Evolutionary conservation across 805 yeast species (phyloP), one percentile per base, ranked within the genome.

Genomic region (Yamadazyma laniorum): DNA sequence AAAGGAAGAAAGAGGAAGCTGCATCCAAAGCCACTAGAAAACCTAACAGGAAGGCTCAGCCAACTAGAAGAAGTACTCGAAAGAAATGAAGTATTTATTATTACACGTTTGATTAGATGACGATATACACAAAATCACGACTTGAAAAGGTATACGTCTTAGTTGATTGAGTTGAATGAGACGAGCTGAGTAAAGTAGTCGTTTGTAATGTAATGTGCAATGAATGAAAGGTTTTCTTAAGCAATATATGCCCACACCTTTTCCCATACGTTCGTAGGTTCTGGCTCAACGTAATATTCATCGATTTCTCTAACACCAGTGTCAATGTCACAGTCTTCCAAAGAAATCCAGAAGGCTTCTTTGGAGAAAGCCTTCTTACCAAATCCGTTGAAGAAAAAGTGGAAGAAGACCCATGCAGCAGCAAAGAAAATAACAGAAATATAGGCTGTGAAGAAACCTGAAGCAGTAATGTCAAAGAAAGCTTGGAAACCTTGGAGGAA

Each of bases 401-500:
- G 85, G 60, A 78, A 72, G 9, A 68, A 70, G 2, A 72, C 40
- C 80, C 80, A 86, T 6, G 75, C 49, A 7, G 63, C 74, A 30
- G 71, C 65, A 56, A 80, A 81, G 33, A 82, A 60, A 39, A 84
- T 72, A 15, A 83, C 67, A 12, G 91, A 85, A 39, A 86, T 67
- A 54, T 86, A 86, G 17, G 85, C 75, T 18, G 86, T 77, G 56
- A 85, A 77, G 66, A 86, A 86, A 25, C 65, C 61, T 8, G 75
- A 57, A 3, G 75, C 84, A 42, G 63, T 65, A 51, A 82, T 64
- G 8, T 59, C 59, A 39, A 77, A 77, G 61, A 86, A 86, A 1
- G 77, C 75, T 1, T 72, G 59, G 58, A 74, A 86, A 26, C 95
- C 95, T 61, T 87, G 90, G 44, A 86, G 69, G 44, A 85, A 69